Evolutionary conservation across 192 early-diverging fungal species (phyloP).

Genomic region (Entomortierella beljakovae): DNA sequence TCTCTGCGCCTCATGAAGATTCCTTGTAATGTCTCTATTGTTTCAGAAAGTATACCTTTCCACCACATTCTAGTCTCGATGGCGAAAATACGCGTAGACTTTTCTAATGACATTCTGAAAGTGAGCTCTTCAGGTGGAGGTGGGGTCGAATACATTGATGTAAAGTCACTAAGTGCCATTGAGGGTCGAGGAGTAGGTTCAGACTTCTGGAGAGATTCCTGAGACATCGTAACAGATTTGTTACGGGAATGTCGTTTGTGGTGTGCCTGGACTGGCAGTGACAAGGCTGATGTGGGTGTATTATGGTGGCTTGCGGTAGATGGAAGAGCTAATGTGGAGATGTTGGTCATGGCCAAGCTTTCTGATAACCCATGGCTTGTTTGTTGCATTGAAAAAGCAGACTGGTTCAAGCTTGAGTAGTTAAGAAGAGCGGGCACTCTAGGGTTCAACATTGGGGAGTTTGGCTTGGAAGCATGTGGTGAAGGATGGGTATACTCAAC

Average conservation of each 20-base stretch:
- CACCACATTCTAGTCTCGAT: constrained; percentile 54
- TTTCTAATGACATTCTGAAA: constrained; percentile 13
- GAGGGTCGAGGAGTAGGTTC: constrained; percentile 21
- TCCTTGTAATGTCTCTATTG: constrained; percentile 25
- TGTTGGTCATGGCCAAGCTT: constrained; percentile 25
- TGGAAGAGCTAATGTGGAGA: neutral
- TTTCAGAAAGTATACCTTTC: constrained; percentile 38
- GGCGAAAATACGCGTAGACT: constrained; percentile 32
- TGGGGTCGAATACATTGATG: constrained; percentile 30
- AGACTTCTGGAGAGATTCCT: constrained; percentile 12
- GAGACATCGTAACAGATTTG: constrained; percentile 41
- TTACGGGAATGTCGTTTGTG: constrained; percentile 13
- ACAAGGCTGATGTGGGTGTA: neutral
- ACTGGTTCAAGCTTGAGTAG: constrained; percentile 28
- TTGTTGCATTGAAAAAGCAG: constrained; percentile 31
- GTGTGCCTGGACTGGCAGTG: neutral
- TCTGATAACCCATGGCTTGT: constrained; percentile 11
- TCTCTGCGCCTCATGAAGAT: constrained; percentile 35
- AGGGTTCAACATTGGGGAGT: constrained; percentile 20
- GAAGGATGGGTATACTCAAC: constrained; percentile 41
- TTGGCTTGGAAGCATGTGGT: constrained; percentile 33
- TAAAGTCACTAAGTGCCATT: constrained; percentile 40
- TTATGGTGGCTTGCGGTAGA: neutral
- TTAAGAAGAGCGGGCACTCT: constrained; percentile 1
- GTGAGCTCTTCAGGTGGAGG: constrained; percentile 34